phyloP scores from a whole-genome alignment of 176 grass and related monocot genomes.

The Stipa capillata region DNA sequence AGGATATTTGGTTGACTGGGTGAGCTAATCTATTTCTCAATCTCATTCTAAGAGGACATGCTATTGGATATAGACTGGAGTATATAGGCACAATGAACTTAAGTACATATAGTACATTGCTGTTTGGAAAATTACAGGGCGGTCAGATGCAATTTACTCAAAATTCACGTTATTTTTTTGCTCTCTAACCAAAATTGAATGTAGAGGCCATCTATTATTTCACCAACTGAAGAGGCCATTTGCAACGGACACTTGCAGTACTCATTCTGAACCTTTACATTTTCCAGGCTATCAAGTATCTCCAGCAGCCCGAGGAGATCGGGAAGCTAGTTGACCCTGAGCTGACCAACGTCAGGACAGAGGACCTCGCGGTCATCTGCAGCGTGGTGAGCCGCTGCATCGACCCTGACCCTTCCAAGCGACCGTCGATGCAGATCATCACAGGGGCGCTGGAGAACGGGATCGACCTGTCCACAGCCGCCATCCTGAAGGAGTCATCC shows the following conservation, averaged over 20 bases:
- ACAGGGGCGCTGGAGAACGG: constrained; percentile 62
- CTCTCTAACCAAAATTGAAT: background rate
- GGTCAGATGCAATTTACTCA: background rate
- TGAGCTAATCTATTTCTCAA: constrained; percentile 19
- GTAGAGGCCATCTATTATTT: background rate
- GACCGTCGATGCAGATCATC: constrained; percentile 90
- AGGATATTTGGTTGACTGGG: constrained; percentile 78
- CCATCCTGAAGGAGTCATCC: constrained; percentile 72
- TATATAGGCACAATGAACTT: background rate
- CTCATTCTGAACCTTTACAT: background rate
- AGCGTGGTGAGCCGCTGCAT: constrained; percentile 83
- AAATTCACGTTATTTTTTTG: background rate
- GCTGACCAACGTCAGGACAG: constrained; percentile 31
- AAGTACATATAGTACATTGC: background rate
- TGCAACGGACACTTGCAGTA: background rate
- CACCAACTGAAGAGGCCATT: background rate
- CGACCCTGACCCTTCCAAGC: constrained; percentile 74
- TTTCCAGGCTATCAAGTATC: constrained; percentile 54
- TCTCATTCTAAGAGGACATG: background rate
- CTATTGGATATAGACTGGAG: too few relatives aligned
- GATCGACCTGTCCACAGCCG: constrained; percentile 60
- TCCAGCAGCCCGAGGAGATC: constrained; percentile 76
- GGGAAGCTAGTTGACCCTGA: constrained; percentile 62
- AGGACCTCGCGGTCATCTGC: constrained; percentile 71
- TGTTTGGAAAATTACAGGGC: background rate